Base-by-base conservation (phyloP, 257 asterid species). In the Henckelia pumila region DNA sequence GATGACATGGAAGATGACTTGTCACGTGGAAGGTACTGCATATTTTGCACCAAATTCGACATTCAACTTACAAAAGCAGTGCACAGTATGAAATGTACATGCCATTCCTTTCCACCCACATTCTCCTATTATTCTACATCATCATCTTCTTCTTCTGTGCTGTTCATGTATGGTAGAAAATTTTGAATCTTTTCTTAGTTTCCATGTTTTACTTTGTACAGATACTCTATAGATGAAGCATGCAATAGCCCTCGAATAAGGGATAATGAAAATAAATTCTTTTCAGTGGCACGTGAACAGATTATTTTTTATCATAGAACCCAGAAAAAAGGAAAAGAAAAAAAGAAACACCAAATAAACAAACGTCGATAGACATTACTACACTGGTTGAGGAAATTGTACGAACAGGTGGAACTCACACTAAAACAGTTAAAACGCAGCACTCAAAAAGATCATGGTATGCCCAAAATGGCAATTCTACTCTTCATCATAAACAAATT, bases 11-110 rank as follows among this genome's bases (percentile, higher is more conserved):
- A 70, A 52, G 78, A 70, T 17, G 77, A 63, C 53, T 62, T 70
- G 57, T 77, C 76, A 16, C 56, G 65, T 0, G 89, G 94, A 55
- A 75, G 67, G 76, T 91, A 86, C 68, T 91, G 98, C 57, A 76
- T 91, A 21, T 91, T 85, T 71, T 91, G 98, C 89, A 82, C 91
- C 23, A 91, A 88, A 79, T 64, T 91, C 32, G 96, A 86, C 70
- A 37, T 64, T 47, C 78, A 77, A 10, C 77, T 78, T 19, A 80
- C 75, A 55, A 75, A 64, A 56, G 95, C 75, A 29, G 49, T 86
- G 53, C 96, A 91, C 59, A 72, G 81, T 80, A 78, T 81, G 52
- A 82, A 84, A 61, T 91, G 98, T 72, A 81, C 82, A 62, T 87
- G 95, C 66, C 84, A 83, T 75, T 69, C 47, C 63, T 75, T 88